These are phyloP conservation scores for Backusella circina DNA, from an alignment of 192 early-diverging fungal species.

Conservation along the genomic window DNA sequence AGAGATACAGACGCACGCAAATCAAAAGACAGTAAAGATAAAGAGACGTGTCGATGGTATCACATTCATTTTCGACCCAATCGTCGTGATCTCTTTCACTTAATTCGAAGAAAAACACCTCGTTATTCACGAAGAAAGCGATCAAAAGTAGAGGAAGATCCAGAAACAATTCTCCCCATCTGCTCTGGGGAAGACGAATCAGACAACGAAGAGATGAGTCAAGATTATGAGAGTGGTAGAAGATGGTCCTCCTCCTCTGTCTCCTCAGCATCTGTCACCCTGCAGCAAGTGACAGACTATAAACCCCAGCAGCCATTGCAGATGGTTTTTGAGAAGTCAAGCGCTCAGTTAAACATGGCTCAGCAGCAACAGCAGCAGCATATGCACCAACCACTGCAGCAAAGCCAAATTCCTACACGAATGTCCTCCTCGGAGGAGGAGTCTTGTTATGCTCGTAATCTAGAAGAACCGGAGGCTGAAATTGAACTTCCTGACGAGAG, in stretches of 20 bases:
- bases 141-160: constrained; percentile 18
- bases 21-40: constrained; percentile 42
- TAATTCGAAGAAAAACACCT: constrained; percentile 37
- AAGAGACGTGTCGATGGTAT: constrained; percentile 42
- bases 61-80: constrained; percentile 40
- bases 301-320: constrained; percentile 1
- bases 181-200: constrained; percentile 19
- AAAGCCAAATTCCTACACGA: neutral
- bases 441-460: neutral
- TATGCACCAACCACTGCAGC: neutral
- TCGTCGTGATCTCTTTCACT: constrained; percentile 37
- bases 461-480: constrained; percentile 5
- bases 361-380: neutral
- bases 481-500: neutral
- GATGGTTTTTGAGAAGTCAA: neutral
- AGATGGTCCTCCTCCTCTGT: constrained; percentile 3
- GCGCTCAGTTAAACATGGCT: neutral
- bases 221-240: neutral
- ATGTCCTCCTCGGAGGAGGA: neutral
- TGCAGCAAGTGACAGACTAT: neutral
- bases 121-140: constrained; percentile 32
- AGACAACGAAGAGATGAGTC: constrained; percentile 14
- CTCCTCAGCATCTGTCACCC: neutral
- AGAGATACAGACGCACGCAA: constrained; percentile 46
- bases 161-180: constrained; percentile 6